These are phyloP conservation scores for Aspergillus vadensis DNA, from an alignment of 2,329 filamentous ascomycete species.

Conservation along the genomic window DNA sequence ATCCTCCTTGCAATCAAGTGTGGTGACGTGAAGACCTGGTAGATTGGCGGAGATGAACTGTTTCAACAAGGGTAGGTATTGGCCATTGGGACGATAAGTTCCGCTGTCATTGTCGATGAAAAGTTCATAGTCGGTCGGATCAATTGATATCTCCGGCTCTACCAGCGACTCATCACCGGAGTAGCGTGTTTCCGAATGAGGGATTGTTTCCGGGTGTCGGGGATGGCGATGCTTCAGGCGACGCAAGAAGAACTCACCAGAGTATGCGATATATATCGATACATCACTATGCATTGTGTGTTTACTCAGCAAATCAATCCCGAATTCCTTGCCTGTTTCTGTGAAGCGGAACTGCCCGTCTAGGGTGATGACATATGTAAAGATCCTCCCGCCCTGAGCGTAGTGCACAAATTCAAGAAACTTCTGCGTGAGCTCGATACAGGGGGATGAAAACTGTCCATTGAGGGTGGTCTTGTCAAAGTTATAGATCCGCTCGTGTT, in stretches of 20 bases:
- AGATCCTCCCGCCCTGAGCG: conserved; percentile 81
- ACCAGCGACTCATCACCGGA: conserved; percentile 34
- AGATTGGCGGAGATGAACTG: conserved; percentile 72
- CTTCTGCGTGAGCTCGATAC: conserved; percentile 70
- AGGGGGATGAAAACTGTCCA: conserved; percentile 67
- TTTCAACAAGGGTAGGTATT: conserved; percentile 70
- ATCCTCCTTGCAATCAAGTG: conserved; percentile 71
- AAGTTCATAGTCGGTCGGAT: conserved; percentile 72
- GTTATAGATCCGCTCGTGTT: conserved; percentile 87
- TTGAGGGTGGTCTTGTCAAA: conserved; percentile 76
- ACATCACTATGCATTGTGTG: conserved; percentile 98
- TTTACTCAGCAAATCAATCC: conserved; percentile 88
- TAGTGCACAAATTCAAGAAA: conserved; percentile 87
- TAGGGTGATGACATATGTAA: conserved; percentile 88
- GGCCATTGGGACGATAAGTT: conserved; percentile 85
- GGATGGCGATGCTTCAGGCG: conserved; percentile 57
- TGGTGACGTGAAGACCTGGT: conserved; percentile 72
- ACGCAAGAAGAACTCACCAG: conserved; percentile 89
- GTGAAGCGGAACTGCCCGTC: conserved; percentile 88
- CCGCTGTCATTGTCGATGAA: conserved; percentile 95
- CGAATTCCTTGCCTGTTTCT: conserved; percentile 93
- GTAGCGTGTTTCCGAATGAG: conserved; percentile 37
- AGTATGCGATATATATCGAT: conserved; percentile 85
- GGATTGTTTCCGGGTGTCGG: conserved; percentile 30
- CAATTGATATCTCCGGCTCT: conserved; percentile 52